Conservation (phyloP, 441 rosid species). For the Pelargonium australe region DNA sequence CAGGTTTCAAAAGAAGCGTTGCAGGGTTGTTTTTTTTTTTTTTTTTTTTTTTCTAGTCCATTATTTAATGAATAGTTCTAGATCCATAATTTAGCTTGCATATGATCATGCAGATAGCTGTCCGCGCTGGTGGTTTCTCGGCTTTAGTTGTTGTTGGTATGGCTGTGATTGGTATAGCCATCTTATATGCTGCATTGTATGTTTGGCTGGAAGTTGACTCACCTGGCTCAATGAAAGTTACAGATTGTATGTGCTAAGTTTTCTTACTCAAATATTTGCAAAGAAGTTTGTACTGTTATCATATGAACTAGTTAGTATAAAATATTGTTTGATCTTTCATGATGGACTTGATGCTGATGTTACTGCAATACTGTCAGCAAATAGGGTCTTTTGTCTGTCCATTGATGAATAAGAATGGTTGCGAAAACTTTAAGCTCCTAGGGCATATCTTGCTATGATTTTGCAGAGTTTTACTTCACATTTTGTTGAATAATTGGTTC, state of each 20-base stretch:
- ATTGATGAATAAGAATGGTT: neutral
- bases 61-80: conserved; percentile 16
- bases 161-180: conserved; percentile 96
- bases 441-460: neutral
- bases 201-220: conserved; percentile 82
- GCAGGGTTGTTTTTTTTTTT: too few relatives aligned
- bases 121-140: conserved; percentile 98
- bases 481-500: neutral
- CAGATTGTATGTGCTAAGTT: conserved; percentile 63
- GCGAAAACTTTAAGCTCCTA: neutral
- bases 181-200: conserved; percentile 85
- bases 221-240: conserved; percentile 80
- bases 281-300: neutral
- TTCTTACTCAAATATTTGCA: conserved; percentile 13
- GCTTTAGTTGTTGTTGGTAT: conserved; percentile 95
- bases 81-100: conserved; percentile 17
- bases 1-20: too few relatives aligned
- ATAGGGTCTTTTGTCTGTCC: conserved; percentile 2
- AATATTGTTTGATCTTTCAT: neutral
- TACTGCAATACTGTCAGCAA: neutral
- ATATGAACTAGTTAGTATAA: neutral
- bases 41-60: conserved; percentile 5
- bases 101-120: conserved; percentile 61
- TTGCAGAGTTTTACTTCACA: neutral
- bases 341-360: neutral